Percentiles rank a stretch among this genome's conserved stretches.
Evolutionary conservation across 1,284 basidiomycete species (phyloP).

Genomic region (Somion occarium): DNA sequence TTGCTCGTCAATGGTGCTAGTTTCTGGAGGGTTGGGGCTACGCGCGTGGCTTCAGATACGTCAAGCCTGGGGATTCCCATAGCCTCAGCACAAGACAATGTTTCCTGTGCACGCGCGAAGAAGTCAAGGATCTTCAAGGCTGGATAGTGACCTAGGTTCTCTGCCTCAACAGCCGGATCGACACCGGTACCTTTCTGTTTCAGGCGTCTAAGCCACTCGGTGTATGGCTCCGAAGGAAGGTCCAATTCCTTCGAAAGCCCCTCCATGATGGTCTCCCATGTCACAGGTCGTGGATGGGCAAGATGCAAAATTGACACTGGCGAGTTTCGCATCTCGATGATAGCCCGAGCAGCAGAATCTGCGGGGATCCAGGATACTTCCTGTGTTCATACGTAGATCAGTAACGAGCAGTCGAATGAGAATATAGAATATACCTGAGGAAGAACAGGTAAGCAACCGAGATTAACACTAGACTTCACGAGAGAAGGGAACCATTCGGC

Average conservation of each 20-base stretch:
- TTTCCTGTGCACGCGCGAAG: conserved; percentile 10
- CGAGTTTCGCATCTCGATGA: conserved; percentile 19
- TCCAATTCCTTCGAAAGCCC: conserved; percentile 9
- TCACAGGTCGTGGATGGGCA: conserved; percentile 15
- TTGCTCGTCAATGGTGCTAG: neutral
- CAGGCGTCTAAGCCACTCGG: conserved; percentile 16
- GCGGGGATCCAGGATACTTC: conserved; percentile 18
- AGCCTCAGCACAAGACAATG: conserved; percentile 1
- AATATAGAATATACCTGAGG: conserved; percentile 9
- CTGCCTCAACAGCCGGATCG: conserved; percentile 5
- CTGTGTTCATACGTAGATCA: neutral
- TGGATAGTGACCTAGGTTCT: conserved; percentile 9
- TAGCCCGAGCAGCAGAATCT: conserved; percentile 15
- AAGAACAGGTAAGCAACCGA: conserved; percentile 21
- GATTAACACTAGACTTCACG: conserved; percentile 16
- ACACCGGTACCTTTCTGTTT: conserved; percentile 6
- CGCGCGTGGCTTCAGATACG: neutral
- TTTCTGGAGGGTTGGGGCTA: neutral
- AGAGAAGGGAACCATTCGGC: conserved; percentile 28
- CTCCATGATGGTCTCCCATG: conserved; percentile 12
- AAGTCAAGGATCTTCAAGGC: conserved; percentile 13
- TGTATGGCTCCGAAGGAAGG: conserved; percentile 12
- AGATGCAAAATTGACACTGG: conserved; percentile 14
- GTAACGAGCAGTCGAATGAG: neutral
- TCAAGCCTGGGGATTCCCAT: conserved; percentile 5